Conservation (phyloP, 1,139 yeast species). For the Geotrichum candidum region DNA sequence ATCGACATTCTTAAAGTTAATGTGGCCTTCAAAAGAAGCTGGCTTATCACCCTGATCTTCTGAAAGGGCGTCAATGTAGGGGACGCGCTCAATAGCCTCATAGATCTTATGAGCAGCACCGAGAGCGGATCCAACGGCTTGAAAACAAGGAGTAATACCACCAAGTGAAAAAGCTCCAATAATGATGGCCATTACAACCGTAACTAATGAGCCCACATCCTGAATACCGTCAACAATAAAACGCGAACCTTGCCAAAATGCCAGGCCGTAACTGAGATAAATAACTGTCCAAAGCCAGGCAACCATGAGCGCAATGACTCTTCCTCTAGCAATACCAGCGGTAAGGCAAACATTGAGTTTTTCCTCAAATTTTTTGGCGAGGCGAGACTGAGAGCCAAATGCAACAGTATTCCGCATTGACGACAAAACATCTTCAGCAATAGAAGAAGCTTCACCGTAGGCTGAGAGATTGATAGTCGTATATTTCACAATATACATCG, state of each 20-base stretch:
- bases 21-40: conserved; percentile 40
- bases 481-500: conserved; percentile 34
- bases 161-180: conserved; percentile 42
- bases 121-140: conserved; percentile 38
- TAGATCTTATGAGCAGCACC: conserved; percentile 40
- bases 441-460: conserved; percentile 37
- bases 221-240: conserved; percentile 31
- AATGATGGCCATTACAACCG: conserved; percentile 38
- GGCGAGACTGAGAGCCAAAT: conserved; percentile 40
- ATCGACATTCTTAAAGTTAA: conserved; percentile 56
- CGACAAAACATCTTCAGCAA: conserved; percentile 42
- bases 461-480: conserved; percentile 29
- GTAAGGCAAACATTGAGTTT: conserved; percentile 24
- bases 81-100: conserved; percentile 40
- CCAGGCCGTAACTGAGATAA: conserved; percentile 38
- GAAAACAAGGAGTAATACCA: conserved; percentile 39
- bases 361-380: conserved; percentile 31
- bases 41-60: conserved; percentile 32
- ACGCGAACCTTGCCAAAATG: conserved; percentile 43
- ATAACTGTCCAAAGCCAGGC: conserved; percentile 39
- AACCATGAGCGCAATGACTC: no score
- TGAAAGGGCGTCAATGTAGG: conserved; percentile 34
- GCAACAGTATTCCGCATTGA: conserved; percentile 42
- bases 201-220: conserved; percentile 32
- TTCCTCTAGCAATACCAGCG: conserved; percentile 23